phyloP scores from a whole-genome alignment of 129 eudicot genomes.

The Flaveria linearis region DNA sequence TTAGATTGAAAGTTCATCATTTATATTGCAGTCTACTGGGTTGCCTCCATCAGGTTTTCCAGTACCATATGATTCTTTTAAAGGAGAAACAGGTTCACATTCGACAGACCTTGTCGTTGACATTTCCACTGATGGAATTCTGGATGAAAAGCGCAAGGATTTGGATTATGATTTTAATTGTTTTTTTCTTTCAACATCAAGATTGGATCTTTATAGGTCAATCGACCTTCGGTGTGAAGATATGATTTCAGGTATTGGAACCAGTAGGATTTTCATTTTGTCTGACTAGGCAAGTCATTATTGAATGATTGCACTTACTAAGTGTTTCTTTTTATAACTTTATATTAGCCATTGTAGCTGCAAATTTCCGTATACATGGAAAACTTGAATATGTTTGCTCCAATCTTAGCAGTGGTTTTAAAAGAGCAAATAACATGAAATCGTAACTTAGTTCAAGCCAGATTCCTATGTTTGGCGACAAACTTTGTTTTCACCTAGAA shows the following conservation, averaged over 20 bases:
- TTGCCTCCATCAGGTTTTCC: conserved; percentile 81
- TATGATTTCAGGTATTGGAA: conserved; percentile 76
- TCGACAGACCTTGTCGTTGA: conserved; percentile 32
- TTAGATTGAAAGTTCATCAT: conserved; percentile 16
- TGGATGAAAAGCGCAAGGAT: conserved; percentile 48
- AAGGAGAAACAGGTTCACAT: conserved; percentile 43
- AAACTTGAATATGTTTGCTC: not conserved
- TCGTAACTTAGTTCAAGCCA: not conserved
- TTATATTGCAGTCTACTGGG: conserved; percentile 68
- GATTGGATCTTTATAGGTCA: conserved; percentile 82
- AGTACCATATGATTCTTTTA: conserved; percentile 82
- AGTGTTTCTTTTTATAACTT: not conserved
- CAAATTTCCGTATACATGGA: not conserved
- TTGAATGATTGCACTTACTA: conserved; percentile 16
- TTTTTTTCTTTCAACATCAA: conserved; percentile 78
- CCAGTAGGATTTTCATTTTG: not conserved
- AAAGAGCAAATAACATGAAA: not conserved
- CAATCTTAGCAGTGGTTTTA: not conserved
- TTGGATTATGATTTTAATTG: conserved; percentile 90
- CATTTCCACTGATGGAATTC: conserved; percentile 33
- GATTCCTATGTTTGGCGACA: not conserved
- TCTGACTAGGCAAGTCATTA: not conserved
- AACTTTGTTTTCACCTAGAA: not conserved
- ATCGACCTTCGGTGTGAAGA: conserved; percentile 95
- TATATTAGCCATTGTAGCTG: not conserved